Base-by-base conservation (phyloP, 2,329 filamentous ascomycete genomes). In the Aulographum hederae region DNA sequence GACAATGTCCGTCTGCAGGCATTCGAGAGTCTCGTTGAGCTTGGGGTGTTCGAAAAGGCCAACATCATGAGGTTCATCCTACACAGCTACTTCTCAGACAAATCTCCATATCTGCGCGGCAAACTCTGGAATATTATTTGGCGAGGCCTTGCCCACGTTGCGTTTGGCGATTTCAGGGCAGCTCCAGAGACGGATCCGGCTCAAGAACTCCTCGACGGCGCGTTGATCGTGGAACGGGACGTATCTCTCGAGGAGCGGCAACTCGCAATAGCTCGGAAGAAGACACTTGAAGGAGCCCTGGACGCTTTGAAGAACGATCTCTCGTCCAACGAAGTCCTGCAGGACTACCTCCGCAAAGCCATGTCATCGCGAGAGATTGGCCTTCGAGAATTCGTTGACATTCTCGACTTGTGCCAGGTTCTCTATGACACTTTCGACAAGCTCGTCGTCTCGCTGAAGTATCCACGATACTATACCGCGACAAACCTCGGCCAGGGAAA, bases 1-100 rank as follows among this genome's bases (percentile, higher is more conserved):
- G 66, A 72, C 30, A 59, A 67, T 34, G 63, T 76, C 17, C 65
- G 71, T 4, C 39, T 73, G 13, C 59, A 65, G 33, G 70, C 70
- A 3, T 73, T 73, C 47, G 53, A 61, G 16, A 68, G 64, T 37
- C 52, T 76, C 1, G 54, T 68, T 18, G 61, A 68, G 13, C 53
- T 71, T 6, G 66, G 66, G 31, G 51, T 69, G 33, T 59, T 67
- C 23, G 57, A 57, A 23, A 55, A 57, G 28, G 54, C 63, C 8
- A 54, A 58, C 6, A 53, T 74, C 13, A 45, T 73, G 33, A 58
- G 54, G 23, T 73, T 68, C 52, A 53, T 73, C 34, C 50, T 75
- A 21, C 63, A 65, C 38, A 63, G 59, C 14, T 59, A 73, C 44
- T 60, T 59, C 2, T 58, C 60, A 14, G 69, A 74, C 38, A 54